Percentiles rank a stretch among this genome's conserved stretches.
Conservation (phyloP, 2,329 filamentous ascomycete genomes). For the Elsinoe ampelina region DNA sequence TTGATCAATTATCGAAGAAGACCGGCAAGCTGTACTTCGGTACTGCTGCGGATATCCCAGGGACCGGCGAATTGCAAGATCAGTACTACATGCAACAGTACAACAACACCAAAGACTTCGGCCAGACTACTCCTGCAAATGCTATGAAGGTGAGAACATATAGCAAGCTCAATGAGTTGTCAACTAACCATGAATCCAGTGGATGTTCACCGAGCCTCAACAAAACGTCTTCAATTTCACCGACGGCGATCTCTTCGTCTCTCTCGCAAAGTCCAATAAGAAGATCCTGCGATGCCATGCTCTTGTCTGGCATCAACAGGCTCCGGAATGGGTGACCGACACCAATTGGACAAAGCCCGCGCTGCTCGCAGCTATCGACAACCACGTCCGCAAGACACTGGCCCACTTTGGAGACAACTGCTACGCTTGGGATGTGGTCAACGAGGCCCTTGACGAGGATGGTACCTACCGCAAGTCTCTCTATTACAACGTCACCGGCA, state of each 20-base stretch:
- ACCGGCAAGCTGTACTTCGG: constrained; percentile 47
- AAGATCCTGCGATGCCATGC: constrained; percentile 55
- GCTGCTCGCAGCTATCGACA: constrained; percentile 47
- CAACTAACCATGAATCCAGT: constrained; percentile 35
- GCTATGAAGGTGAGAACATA: constrained; percentile 40
- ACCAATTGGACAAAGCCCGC: constrained; percentile 50
- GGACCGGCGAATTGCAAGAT: constrained; percentile 41
- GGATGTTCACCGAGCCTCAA: constrained; percentile 52
- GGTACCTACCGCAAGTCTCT: constrained; percentile 45
- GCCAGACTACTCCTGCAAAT: constrained; percentile 56
- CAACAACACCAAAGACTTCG: constrained; percentile 49
- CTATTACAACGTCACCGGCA: constrained; percentile 48
- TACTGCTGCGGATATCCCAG: constrained; percentile 49
- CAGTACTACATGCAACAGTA: constrained; percentile 47
- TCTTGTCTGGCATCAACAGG: constrained; percentile 45
- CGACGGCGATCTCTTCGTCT: constrained; percentile 42
- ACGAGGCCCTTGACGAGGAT: constrained; percentile 53
- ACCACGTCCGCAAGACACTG: constrained; percentile 52
- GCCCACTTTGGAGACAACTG: constrained; percentile 51
- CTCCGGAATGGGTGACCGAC: constrained; percentile 43
- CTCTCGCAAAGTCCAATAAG: constrained; percentile 31
- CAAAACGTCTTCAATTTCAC: constrained; percentile 50
- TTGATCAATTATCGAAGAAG: constrained; percentile 46
- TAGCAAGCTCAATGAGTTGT: constrained; percentile 12
- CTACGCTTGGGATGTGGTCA: constrained; percentile 57